Base-by-base conservation (phyloP, 1,284 basidiomycete genomes). In the Apiotrichum siamense region DNA sequence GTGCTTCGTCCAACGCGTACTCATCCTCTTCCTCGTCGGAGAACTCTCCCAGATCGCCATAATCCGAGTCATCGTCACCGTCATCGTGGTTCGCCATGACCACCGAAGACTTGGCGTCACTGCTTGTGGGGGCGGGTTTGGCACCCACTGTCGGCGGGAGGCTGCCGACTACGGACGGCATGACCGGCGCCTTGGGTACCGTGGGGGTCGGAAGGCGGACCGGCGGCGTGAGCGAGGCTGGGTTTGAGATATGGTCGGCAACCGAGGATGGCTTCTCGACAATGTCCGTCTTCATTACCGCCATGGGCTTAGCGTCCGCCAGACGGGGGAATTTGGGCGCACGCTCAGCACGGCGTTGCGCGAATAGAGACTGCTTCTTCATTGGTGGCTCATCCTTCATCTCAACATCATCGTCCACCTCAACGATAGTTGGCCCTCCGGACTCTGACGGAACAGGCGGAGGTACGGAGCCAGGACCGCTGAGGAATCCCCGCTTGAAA, bases 1-100 rank as follows among this genome's bases (percentile, higher is more conserved):
- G 52, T 11, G 69, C 70, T 38, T 72, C 65, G 48, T 72, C 69
- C 12, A 72, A 57, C 42, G 66, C 64, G 50, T 70, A 70, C 50
- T 70, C 70, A 54, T 72, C 70, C 36, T 70, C 67, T 18, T 67
- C 65, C 7, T 60, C 66, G 15, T 61, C 59, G 17, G 53, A 55
- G 33, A 57, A 64, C n/a, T 66, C 61, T 50, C 56, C 57, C 12
- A 63, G 51, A 20, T 68, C 69, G 10, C 63, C 67, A 17, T 64
- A 63, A 10, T 63, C 63, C 15, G 63, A 57, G 13, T 59, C 57
- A 15, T 63, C 61, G 3, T 59, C 57, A 15, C 62, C 61, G 3
- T 59, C 58, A 21, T 62, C 59, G 48, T 58, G 45, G 43, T 58
- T 52, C 17, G 41, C 48, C 10, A 57, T 48, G 0, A 50, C 27